Evolutionary conservation across 768 basidiomycete species (phyloP), one percentile per base, ranked within the genome.

Genomic region (Krasilnikovozyma curviuscula): DNA sequence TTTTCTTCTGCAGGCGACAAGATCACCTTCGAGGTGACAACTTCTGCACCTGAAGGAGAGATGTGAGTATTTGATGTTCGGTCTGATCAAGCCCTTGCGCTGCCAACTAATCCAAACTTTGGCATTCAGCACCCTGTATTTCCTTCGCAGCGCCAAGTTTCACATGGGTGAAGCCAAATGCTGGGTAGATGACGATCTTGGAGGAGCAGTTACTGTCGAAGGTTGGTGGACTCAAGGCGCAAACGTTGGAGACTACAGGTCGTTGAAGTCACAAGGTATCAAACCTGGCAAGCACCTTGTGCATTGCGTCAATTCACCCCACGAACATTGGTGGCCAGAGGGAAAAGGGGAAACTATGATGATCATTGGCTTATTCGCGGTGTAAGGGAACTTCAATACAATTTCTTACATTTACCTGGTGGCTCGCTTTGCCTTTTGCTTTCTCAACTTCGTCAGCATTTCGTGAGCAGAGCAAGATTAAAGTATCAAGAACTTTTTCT

Each of bases 21-120:
- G 13, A 44, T 44, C 29, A 32, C 29, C 3, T 44, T 44, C n/a
- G 42, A 44, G 42, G 23, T 44, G 42, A 32, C 31, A 24, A 44
- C 34, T 21, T 29, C 34, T 8, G 19, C 42, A 16, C 30, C 30
- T 7, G 19, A 44, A 21, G 28, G 31, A 32, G 31, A 32, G 24
- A 32, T 44, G 16, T 29, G 1, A 4, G 2, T n/a, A 1, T 29
- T 3, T 1, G 21, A 29, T 4, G 7, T 41, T 18, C n/a, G 40
- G 12, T 7, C n/a, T 25, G 24, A 42, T 2, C 40, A 25, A n/a
- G 24, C 40, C 28, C 19, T 14, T 7, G 24, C 18, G 13, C 16
- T 3, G 10, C 13, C 7, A 8, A 3, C 7, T 43, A 19, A 18
- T 7, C 41, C 19, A n/a, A n/a, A n/a, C n/a, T n/a, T 43, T 18